These are phyloP conservation scores for Fusarium sp. DNA, from an alignment of 2,329 filamentous ascomycete species.

Conservation along the genomic window DNA sequence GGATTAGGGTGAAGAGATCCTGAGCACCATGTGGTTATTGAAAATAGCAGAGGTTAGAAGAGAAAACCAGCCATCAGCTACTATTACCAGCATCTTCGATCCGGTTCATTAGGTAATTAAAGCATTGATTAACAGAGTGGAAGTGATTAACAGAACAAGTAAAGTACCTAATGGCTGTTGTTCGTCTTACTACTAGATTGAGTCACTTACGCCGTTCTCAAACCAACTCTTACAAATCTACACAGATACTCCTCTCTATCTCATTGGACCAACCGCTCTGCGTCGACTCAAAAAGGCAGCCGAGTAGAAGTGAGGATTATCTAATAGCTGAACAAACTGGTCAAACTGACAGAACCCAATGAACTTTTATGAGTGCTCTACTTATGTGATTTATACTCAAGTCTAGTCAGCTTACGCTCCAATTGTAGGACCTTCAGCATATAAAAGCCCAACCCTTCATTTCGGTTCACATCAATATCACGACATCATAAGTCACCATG, in stretches of 20 bases:
- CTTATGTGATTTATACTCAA: background rate
- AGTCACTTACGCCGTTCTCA: background rate
- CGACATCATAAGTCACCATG: background rate
- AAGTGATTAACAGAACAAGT: background rate
- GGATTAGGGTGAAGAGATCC: background rate
- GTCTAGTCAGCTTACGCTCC: background rate
- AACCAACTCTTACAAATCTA: background rate
- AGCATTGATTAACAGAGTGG: background rate
- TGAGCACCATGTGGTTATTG: background rate
- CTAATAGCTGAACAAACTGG: background rate
- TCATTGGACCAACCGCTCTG: constrained; percentile 26
- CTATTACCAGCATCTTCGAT: background rate
- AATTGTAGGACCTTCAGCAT: background rate
- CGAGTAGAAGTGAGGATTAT: background rate
- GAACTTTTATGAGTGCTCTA: background rate
- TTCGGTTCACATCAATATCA: background rate
- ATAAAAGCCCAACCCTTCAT: background rate
- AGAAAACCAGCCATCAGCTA: background rate
- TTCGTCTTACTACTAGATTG: background rate
- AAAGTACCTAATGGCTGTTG: background rate
- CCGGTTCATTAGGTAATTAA: background rate
- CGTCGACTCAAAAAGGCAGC: constrained; percentile 33
- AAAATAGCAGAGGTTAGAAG: background rate
- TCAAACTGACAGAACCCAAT: background rate
- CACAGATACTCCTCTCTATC: background rate